Evolutionary conservation across 169 alveolate species (phyloP).

Genomic region (Plasmodium reichenowi): DNA sequence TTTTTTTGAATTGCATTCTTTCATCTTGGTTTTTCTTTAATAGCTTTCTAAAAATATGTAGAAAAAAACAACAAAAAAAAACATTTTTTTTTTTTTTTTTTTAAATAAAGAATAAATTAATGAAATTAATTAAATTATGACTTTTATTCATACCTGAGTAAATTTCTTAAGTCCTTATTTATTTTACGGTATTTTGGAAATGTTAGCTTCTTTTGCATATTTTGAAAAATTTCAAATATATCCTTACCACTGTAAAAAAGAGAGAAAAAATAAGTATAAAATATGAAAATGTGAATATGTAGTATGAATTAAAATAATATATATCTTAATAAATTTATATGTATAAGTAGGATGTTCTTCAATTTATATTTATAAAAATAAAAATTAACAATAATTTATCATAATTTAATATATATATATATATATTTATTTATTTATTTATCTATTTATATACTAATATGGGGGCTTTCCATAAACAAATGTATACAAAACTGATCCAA

Average conservation of each 20-base stretch:
- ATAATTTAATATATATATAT: neutral
- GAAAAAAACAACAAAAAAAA: conserved; percentile 32
- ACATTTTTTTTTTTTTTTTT: conserved; percentile 29
- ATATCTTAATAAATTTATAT: no score
- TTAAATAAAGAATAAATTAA: no score
- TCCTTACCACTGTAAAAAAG: conserved; percentile 43
- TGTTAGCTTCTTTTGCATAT: conserved; percentile 49
- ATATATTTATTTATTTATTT: conserved; percentile 13
- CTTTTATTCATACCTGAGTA: conserved; percentile 49
- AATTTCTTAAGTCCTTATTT: conserved; percentile 26
- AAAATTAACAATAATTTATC: no score
- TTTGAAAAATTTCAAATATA: conserved; percentile 54
- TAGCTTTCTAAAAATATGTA: conserved; percentile 32
- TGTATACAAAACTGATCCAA: conserved; percentile 70
- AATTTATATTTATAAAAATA: no score
- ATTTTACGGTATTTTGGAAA: conserved; percentile 68
- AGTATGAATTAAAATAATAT: no score
- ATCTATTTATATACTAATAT: conserved; percentile 22
- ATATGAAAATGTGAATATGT: conserved; percentile 1
- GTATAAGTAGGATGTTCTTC: no score
- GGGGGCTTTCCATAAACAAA: conserved; percentile 68
- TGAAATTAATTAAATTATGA: no score
- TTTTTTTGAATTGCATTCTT: conserved; percentile 74
- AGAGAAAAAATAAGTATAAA: conserved; percentile 1
- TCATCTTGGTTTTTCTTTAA: conserved; percentile 63